Evolutionary conservation across 2,329 filamentous ascomycete genomes (phyloP).

Genomic region (Thelonectria blattea): DNA sequence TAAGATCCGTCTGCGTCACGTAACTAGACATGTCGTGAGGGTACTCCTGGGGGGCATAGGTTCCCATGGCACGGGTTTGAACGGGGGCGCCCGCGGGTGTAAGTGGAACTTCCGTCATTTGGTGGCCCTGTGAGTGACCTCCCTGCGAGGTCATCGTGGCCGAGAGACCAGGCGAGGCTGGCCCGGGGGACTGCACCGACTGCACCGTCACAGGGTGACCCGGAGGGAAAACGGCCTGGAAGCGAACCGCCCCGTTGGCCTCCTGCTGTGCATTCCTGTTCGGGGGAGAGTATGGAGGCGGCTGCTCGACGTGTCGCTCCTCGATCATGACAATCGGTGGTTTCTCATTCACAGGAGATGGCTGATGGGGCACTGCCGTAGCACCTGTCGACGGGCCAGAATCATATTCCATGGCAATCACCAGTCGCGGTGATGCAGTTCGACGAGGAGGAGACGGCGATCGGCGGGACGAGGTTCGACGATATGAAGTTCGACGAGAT

Average conservation of each 20-base stretch:
- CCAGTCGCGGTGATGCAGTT: conserved; percentile 40
- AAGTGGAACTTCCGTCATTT: conserved; percentile 64
- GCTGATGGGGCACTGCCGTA: conserved; percentile 21
- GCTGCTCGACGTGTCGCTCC: conserved; percentile 47
- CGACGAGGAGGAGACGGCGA: conserved; percentile 15
- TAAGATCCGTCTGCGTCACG: conserved; percentile 55
- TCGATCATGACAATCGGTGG: conserved; percentile 48
- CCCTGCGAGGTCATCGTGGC: conserved; percentile 65
- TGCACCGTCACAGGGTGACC: conserved; percentile 53
- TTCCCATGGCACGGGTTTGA: conserved; percentile 52
- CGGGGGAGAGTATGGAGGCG: conserved; percentile 63
- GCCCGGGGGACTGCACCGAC: conserved; percentile 64
- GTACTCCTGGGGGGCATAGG: conserved; percentile 54
- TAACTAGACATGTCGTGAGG: conserved; percentile 48
- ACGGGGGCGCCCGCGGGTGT: conserved; percentile 50
- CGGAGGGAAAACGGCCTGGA: conserved; percentile 65
- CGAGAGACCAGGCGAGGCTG: conserved; percentile 66
- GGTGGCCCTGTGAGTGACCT: conserved; percentile 43
- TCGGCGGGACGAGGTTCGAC: not conserved
- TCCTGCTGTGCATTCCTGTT: conserved; percentile 41
- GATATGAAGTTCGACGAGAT: not conserved
- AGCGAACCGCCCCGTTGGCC: conserved; percentile 49
- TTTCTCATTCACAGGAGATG: conserved; percentile 44
- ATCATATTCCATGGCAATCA: conserved; percentile 14
- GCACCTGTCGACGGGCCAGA: conserved; percentile 31